Evolutionary conservation across 805 yeast genomes (phyloP), one percentile per base, ranked within the genome.

Genomic region (Candida sithepensis): DNA sequence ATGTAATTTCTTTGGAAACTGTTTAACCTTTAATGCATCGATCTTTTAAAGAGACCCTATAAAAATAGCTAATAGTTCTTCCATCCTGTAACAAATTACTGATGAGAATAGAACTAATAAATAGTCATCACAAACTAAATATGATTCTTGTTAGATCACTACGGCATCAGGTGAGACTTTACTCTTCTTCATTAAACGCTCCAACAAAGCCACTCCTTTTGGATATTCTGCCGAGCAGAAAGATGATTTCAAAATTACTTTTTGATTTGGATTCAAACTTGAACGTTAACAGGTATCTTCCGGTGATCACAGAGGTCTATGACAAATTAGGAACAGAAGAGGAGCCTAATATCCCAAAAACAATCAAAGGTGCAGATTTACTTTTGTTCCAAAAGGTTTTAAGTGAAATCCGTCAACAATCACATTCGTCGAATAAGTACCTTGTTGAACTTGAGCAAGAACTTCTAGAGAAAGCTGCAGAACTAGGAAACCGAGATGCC

Each of bases 401-500:
- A 23, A 82, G 79, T 41, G 79, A 78, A 44, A 71, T 85, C 44
- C 65, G 96, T 39, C 70, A 67, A 5, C 73, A 77, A 30, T 79
- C 91, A 1, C 82, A 83, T 49, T 71, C 84, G 0, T 71, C 78
- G 2, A 82, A 85, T 55, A 74, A 61, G 44, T 69, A 81, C 50
- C 66, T 85, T 19, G 68, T 85, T 4, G 77, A 69, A 13, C 67
- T 88, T 32, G 96, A 90, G 60, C 79, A 82, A 52, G 82, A 79
- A 52, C 64, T 91, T 19, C 75, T 90, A n/a, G 95, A 89, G 50
- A 76, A 75, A 44, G 88, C 96, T 13, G 96, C 96, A 0, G 95
- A 87, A 57, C 58, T 80, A 58, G 96, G 97, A 0, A 81, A 85
- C 57, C 78, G 81, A 52, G 88, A 89, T 64, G 96, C 97, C 0